phyloP scores from a whole-genome alignment of 2,329 filamentous ascomycete genomes.

The Ceratocystis smalleyi region DNA sequence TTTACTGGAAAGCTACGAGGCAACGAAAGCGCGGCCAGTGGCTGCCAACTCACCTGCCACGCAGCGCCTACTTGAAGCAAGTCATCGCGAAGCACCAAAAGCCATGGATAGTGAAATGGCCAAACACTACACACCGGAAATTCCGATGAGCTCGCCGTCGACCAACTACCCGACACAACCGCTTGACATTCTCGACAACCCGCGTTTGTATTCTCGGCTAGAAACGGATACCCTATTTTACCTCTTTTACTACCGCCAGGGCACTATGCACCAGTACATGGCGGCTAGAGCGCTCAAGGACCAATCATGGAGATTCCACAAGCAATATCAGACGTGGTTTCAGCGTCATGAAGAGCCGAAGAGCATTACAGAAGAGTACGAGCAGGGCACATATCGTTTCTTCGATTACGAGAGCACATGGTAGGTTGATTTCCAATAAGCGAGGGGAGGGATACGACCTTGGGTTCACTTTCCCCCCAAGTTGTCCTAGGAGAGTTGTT shows the following conservation, averaged over 20 bases:
- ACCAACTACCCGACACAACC: conserved; percentile 85
- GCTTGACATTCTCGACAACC: conserved; percentile 82
- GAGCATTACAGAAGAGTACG: conserved; percentile 94
- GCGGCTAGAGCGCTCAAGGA: conserved; percentile 94
- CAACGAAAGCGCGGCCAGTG: conserved; percentile 54
- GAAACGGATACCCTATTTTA: conserved; percentile 97
- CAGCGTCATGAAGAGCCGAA: conserved; percentile 97
- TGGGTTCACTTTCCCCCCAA: not conserved
- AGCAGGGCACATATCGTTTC: conserved; percentile 97
- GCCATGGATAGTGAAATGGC: conserved; percentile 66
- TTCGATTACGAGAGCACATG: conserved; percentile 99
- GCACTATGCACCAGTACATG: conserved; percentile 86
- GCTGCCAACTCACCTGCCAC: conserved; percentile 49
- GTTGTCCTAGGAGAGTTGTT: too few relatives aligned
- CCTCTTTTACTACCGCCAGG: conserved; percentile 97
- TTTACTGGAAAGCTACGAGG: conserved; percentile 78
- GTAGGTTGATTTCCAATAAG: conserved; percentile 37
- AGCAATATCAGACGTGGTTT: conserved; percentile 99
- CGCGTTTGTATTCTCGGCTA: conserved; percentile 70
- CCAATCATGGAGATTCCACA: conserved; percentile 98
- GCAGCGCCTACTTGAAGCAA: conserved; percentile 59
- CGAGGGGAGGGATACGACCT: not conserved
- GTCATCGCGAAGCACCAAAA: conserved; percentile 59
- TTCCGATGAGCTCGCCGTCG: conserved; percentile 57
- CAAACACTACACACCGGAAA: conserved; percentile 68